phyloP scores from a whole-genome alignment of 1,284 basidiomycete species.

The Malassezia furfur region DNA sequence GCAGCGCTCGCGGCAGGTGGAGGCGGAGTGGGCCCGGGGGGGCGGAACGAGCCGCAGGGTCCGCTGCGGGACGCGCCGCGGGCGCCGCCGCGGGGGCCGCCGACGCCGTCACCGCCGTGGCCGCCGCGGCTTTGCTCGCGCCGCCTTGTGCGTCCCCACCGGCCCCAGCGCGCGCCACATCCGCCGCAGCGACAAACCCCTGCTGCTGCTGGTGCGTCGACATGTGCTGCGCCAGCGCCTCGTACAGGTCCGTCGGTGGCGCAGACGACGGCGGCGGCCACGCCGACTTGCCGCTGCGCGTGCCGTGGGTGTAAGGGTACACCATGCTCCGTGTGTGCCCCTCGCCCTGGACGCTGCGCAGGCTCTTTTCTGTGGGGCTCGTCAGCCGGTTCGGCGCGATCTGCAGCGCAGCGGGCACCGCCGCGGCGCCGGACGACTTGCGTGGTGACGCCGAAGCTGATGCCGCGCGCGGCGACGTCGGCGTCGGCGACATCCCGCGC shows the following conservation, averaged over 20 bases:
- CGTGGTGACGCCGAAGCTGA: background rate
- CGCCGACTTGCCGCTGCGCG: no score
- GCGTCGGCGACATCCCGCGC: background rate
- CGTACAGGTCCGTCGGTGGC: background rate
- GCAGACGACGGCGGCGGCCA: no score
- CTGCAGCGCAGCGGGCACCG: background rate
- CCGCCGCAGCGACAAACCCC: background rate
- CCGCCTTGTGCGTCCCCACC: no score
- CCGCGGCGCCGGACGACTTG: no score
- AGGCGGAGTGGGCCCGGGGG: no score
- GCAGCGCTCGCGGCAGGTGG: no score
- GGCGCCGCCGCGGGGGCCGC: background rate
- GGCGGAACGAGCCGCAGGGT: no score
- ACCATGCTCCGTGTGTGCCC: background rate
- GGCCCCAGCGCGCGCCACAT: no score
- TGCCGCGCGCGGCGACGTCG: background rate
- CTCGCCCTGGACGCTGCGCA: background rate
- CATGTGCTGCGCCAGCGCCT: conserved; percentile 12
- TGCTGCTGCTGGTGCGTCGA: conserved; percentile 19
- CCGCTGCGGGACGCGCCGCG: no score
- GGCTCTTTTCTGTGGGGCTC: background rate
- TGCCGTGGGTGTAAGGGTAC: no score
- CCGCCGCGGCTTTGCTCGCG: no score
- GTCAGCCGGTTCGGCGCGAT: conserved; percentile 2
- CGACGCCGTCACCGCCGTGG: no score